Conservation (phyloP, 768 basidiomycete genomes). For the Hericium alpestre region DNA sequence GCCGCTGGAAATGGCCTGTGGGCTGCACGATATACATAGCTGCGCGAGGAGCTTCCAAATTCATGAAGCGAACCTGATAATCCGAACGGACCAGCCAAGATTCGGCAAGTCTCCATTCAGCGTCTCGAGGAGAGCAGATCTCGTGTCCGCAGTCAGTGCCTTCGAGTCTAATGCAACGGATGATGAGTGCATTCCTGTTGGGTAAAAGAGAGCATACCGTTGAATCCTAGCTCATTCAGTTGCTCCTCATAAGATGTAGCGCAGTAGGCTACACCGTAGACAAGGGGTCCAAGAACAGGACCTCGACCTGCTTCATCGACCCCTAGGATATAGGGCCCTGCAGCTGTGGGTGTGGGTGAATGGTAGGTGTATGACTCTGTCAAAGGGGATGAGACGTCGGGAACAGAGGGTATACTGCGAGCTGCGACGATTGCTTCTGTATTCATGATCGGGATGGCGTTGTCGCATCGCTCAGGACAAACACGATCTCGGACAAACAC, state of each 20-base stretch:
- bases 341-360: constrained; percentile 55
- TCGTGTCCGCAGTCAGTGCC: constrained; percentile 61
- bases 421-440: background rate
- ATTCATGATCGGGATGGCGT: background rate
- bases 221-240: constrained; percentile 79
- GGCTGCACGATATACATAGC: constrained; percentile 33
- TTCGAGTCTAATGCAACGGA: constrained; percentile 70
- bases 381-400: constrained; percentile 46
- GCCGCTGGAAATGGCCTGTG: constrained; percentile 81
- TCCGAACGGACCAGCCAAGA: constrained; percentile 75
- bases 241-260: constrained; percentile 64
- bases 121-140: constrained; percentile 53
- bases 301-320: constrained; percentile 99
- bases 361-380: constrained; percentile 70
- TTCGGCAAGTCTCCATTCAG: constrained; percentile 62
- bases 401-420: constrained; percentile 41
- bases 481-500: too few species aligned
- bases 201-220: constrained; percentile 41
- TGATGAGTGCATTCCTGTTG: background rate
- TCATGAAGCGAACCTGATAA: constrained; percentile 19
- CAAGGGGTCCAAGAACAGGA: constrained; percentile 89
- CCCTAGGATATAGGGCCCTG: constrained; percentile 84
- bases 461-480: too few species aligned
- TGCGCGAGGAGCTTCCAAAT: background rate
- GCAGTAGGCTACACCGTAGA: constrained; percentile 94